phyloP scores from a whole-genome alignment of 1,284 basidiomycete species.

The Leccinum subrobustum region DNA sequence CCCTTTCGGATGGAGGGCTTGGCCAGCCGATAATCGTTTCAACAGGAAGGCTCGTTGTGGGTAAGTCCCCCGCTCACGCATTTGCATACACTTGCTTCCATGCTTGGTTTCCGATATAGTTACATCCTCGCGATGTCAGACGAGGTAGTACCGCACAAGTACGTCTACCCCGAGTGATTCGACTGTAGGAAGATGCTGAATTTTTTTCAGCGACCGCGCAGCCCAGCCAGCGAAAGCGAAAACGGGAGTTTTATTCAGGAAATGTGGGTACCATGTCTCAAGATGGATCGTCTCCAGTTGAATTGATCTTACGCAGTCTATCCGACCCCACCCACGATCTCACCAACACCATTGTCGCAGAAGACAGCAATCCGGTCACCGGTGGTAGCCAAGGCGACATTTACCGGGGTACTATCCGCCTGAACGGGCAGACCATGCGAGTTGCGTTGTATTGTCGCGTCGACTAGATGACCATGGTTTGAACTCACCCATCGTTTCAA shows the following conservation, averaged over 20 bases:
- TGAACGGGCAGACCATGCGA: conserved; percentile 15
- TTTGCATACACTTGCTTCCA: background rate
- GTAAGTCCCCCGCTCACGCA: background rate
- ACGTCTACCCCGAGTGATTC: background rate
- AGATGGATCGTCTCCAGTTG: background rate
- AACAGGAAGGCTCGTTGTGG: background rate
- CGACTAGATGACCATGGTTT: background rate
- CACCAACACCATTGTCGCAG: conserved; percentile 11
- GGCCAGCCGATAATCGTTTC: background rate
- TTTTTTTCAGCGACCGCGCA: conserved; percentile 1
- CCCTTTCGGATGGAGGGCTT: background rate
- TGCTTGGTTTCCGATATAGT: background rate
- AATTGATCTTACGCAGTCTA: conserved; percentile 15
- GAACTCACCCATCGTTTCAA: background rate
- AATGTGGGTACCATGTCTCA: conserved; percentile 11
- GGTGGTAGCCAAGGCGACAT: conserved; percentile 24
- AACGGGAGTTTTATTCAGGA: conserved; percentile 9
- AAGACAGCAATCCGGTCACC: conserved; percentile 17
- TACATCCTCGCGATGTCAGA: background rate
- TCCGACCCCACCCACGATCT: conserved; percentile 17
- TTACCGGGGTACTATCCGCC: conserved; percentile 17
- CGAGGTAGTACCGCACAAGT: background rate
- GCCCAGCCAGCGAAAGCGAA: conserved; percentile 6
- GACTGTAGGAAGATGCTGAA: background rate
- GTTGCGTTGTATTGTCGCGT: conserved; percentile 15